A percentile compares a stretch with the other conserved stretches of the same genome.
phyloP scores from a whole-genome alignment of 768 basidiomycete species.

The Heimioporus sp. region DNA sequence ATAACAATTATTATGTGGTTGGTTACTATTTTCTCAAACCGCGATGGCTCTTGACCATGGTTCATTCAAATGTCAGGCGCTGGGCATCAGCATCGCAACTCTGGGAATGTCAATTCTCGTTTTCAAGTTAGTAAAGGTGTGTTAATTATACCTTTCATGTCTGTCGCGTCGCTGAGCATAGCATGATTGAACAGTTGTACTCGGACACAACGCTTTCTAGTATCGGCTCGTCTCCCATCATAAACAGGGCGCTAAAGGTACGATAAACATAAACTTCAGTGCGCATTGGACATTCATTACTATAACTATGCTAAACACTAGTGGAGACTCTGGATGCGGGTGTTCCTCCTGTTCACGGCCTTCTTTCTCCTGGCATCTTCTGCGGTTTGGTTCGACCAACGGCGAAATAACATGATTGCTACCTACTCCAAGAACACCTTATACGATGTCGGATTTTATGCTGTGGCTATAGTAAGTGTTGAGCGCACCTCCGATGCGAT shows the following conservation, averaged over 20 bases:
- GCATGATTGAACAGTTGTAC: conserved; percentile 36
- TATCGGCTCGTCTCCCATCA: conserved; percentile 44
- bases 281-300: neutral
- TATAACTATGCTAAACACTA: conserved; percentile 13
- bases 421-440: conserved; percentile 37
- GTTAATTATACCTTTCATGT: too few species aligned
- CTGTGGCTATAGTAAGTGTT: conserved; percentile 40
- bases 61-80: conserved; percentile 30
- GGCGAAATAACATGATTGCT: conserved; percentile 34
- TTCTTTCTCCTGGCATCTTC: conserved; percentile 50
- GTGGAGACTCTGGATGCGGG: conserved; percentile 50
- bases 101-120: conserved; percentile 39
- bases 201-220: conserved; percentile 44
- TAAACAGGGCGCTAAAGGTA: conserved; percentile 51
- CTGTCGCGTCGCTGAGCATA: too few species aligned
- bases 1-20: conserved; percentile 30
- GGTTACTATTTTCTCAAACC: conserved; percentile 13
- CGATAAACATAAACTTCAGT: neutral
- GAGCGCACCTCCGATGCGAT: neutral
- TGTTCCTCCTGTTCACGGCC: conserved; percentile 43
- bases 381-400: conserved; percentile 50
- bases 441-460: conserved; percentile 39
- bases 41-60: neutral
- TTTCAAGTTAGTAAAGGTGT: conserved; percentile 42
- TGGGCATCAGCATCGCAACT: conserved; percentile 37